Evolutionary conservation across 306 rosid genomes (phyloP), one percentile per base, ranked within the genome.

Genomic region (Prunus dulcis): DNA sequence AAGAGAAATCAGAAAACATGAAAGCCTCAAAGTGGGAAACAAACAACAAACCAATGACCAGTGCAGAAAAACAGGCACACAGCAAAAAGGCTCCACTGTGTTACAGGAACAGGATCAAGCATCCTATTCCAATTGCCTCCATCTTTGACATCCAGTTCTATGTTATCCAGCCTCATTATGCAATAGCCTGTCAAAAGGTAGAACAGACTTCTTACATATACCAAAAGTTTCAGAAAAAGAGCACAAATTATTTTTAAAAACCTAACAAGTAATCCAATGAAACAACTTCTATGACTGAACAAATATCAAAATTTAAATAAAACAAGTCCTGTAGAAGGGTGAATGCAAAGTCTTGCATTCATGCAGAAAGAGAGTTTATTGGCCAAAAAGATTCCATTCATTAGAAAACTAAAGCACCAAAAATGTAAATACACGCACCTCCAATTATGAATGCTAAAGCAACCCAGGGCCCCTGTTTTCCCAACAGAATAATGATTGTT

Each of bases 41-140:
- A 80, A 71, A 75, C 66, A 77, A 64, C 88, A 69, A 86, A 94
- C 98, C 98, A 94, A 86, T 94, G 98, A 66, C 98, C 98, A 10
- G 95, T 86, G 92, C 96, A 86, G 88, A 94, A 94, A 81, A 94
- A 94, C 67, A 94, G 89, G 82, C 93, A 92, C 23, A 91, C 88
- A 10, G 97, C 92, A 45, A 89, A 82, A 73, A 94, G 91, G 85
- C 86, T 90, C 97, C 98, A 92, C 73, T 94, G 98, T 78, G 86
- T 85, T 76, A 90, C 86, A 55, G 92, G 82, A 75, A 91, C 86
- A 69, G 84, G 82, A 71, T 85, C 83, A 5, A 85, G 41, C 13
- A 61, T 81, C 41, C 66, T 74, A 71, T 75, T 63, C 80, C 88
- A 83, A 47, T 67, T 53, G 63, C 76, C 67, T 74, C 76, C 77